Evolutionary conservation across 75 land plant species (phyloP), one percentile per base, ranked within the genome.

Genomic region (Pseudotsuga menziesii): DNA sequence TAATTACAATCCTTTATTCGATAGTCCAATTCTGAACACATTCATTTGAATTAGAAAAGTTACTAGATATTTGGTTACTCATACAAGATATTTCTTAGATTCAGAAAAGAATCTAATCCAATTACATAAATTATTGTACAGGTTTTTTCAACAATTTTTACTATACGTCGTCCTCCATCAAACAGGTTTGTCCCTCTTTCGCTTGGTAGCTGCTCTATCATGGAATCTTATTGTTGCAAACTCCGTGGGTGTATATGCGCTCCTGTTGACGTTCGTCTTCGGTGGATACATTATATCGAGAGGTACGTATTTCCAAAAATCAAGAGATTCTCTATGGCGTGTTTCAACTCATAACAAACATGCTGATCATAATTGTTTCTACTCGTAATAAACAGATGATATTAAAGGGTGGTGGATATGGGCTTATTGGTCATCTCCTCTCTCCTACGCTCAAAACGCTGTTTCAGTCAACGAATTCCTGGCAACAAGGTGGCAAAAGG

Each of bases 401-500:
- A 74, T 80, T 23, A 79, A 64, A 60, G 63, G 44, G 61, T 85
- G 82, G 85, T 85, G 87, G 85, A 29, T 74, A 39, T 85, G 87
- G 87, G 76, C 70, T n/a, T 85, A 83, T 32, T 85, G 87, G 87
- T 19, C 77, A 4, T 79, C 82, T 7, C 81, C 82, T 25, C 71
- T 85, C 15, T 76, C 79, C 2, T 85, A 85, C 52, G 78, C 87
- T 26, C 74, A 79, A 25, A 75, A 85, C 23, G 78, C 85, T 20
- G 76, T 85, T 14, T 29, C 57, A 26, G 82, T 79, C 4, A 85
- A 85, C 27, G 87, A 85, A 70, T 61, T 85, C 70, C 80, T 83
- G 14, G 81, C 81, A 76, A 75, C 78, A 0, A 81, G 80, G 4
- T 85, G 87, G 87, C 23, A 83, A 20, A 67, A 16, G 71, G 71